Evolutionary conservation across 257 asterid species (phyloP).

Genomic region (Ehretia macrophylla): DNA sequence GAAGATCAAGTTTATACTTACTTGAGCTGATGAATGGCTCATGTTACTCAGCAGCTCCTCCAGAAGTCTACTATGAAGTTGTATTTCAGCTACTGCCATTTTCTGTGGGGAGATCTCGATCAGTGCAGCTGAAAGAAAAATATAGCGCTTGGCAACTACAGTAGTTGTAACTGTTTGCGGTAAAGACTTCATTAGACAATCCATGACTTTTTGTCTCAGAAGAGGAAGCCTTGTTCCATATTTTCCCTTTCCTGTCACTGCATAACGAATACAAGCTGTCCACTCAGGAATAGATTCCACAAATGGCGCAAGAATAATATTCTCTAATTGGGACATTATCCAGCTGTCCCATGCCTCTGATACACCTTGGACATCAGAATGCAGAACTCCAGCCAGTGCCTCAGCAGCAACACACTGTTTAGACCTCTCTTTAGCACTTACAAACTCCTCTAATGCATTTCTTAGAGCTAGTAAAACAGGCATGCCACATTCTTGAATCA

Average conservation of each 20-base stretch:
- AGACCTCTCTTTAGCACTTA: slow-evolving; percentile 87
- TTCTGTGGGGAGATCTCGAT: slow-evolving; percentile 80
- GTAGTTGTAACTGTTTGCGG: slow-evolving; percentile 70
- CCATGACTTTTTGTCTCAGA: slow-evolving; percentile 73
- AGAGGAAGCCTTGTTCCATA: slow-evolving; percentile 77
- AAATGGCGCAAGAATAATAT: slow-evolving; percentile 69
- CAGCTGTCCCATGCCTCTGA: slow-evolving; percentile 96
- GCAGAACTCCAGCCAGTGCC: slow-evolving; percentile 90
- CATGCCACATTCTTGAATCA: slow-evolving; percentile 94
- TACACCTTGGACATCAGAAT: slow-evolving; percentile 83
- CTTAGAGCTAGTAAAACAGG: slow-evolving; percentile 70
- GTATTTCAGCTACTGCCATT: slow-evolving; percentile 64
- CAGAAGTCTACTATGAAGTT: slow-evolving; percentile 70
- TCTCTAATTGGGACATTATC: slow-evolving; percentile 68
- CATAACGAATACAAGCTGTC: slow-evolving; percentile 91
- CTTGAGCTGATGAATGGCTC: slow-evolving; percentile 97
- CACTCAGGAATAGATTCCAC: slow-evolving; percentile 98
- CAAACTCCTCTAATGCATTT: slow-evolving; percentile 69
- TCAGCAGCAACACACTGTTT: slow-evolving; percentile 99
- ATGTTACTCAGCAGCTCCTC: slow-evolving; percentile 80
- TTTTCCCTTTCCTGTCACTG: slow-evolving; percentile 94
- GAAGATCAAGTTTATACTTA: slow-evolving; percentile 31
- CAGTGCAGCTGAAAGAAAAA: slow-evolving; percentile 85
- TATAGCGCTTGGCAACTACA: slow-evolving; percentile 82
- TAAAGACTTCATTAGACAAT: slow-evolving; percentile 83